Percentiles rank a stretch among this genome's conserved stretches.
These are phyloP conservation scores for Quillaja saponaria DNA, from an alignment of 306 rosid genomes.

Conservation along the genomic window DNA sequence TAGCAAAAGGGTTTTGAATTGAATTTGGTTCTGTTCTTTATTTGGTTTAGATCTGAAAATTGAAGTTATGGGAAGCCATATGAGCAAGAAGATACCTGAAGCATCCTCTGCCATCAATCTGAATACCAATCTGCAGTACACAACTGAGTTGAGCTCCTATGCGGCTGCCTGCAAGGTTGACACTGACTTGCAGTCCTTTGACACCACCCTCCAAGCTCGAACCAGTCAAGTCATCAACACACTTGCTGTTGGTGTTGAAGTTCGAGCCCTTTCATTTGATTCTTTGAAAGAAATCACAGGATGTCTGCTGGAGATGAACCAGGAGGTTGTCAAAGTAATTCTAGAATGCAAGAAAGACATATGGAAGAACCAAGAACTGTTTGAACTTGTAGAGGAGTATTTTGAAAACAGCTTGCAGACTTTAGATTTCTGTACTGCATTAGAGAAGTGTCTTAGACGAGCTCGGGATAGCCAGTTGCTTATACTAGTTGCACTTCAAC, in stretches of 20 bases:
- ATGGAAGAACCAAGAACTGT: slow-evolving; percentile 84
- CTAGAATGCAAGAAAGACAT: slow-evolving; percentile 91
- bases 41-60: slow-evolving; percentile 29
- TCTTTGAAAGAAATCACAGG: slow-evolving; percentile 77
- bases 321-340: slow-evolving; percentile 86
- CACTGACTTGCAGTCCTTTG: slow-evolving; percentile 71
- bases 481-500: slow-evolving; percentile 73
- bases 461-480: slow-evolving; percentile 81
- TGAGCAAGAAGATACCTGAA: slow-evolving; percentile 68
- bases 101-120: slow-evolving; percentile 44
- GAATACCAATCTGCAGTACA: slow-evolving; percentile 46
- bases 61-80: slow-evolving; percentile 72
- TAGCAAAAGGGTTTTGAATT: slow-evolving; percentile 27
- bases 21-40: slow-evolving; percentile 32
- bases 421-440: slow-evolving; percentile 81
- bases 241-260: slow-evolving; percentile 79
- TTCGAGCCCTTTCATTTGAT: slow-evolving; percentile 79
- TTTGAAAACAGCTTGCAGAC: slow-evolving; percentile 88
- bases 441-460: slow-evolving; percentile 75
- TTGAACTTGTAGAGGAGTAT: slow-evolving; percentile 88
- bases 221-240: slow-evolving; percentile 78
- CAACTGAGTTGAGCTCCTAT: slow-evolving; percentile 65
- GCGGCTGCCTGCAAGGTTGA: slow-evolving; percentile 85
- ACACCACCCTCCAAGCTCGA: slow-evolving; percentile 65
- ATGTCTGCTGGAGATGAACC: slow-evolving; percentile 91